Evolutionary conservation across 257 asterid genomes (phyloP).

Genomic region (Jacaranda mimosifolia): DNA sequence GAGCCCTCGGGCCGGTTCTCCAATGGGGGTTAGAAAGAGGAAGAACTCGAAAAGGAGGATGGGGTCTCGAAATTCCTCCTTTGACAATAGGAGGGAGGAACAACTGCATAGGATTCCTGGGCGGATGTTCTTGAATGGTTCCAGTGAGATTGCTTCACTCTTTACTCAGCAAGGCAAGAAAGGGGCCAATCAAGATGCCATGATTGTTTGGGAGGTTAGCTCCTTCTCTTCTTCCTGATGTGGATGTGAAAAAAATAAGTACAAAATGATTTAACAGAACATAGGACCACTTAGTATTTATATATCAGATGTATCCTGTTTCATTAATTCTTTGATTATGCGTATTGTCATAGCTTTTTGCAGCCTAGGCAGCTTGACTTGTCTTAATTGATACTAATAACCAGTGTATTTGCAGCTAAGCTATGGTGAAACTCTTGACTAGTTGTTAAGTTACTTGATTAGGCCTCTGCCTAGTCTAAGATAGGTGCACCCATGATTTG

Average conservation of each 20-base stretch:
- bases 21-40: conserved; percentile 57
- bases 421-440: not conserved
- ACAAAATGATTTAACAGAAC: not conserved
- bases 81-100: conserved; percentile 68
- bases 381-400: not conserved
- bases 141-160: conserved; percentile 76
- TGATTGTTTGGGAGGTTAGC: conserved; percentile 97
- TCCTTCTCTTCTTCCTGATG: conserved; percentile 31
- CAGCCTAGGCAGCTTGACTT: conserved; percentile 2
- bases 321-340: not conserved
- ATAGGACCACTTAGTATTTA: not conserved
- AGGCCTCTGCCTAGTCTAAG: conserved; percentile 4
- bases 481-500: not conserved
- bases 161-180: conserved; percentile 91
- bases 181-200: conserved; percentile 96
- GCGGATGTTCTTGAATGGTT: conserved; percentile 83
- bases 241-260: not conserved
- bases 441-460: not conserved
- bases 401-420: conserved; percentile 11
- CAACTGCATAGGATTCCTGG: conserved; percentile 78
- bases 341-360: conserved; percentile 1
- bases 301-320: conserved; percentile 1
- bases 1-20: conserved; percentile 83
- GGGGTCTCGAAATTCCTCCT: conserved; percentile 73
- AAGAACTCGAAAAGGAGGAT: conserved; percentile 54